phyloP scores from a whole-genome alignment of 2,329 filamentous ascomycete genomes.

The Epichloe uncinata region DNA sequence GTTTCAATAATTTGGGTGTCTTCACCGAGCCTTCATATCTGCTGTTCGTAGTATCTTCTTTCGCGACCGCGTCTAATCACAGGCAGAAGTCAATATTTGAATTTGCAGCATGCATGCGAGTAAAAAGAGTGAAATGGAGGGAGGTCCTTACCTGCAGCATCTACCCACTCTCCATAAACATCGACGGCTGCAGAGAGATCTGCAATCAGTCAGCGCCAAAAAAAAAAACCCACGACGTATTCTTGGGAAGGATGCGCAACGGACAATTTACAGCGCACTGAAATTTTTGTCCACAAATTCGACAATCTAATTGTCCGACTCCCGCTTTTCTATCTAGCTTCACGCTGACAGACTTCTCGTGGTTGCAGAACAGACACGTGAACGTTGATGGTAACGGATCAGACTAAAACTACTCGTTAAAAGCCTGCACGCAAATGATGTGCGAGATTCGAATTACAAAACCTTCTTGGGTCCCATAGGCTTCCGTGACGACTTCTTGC shows the following conservation, averaged over 20 bases:
- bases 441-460: constrained; percentile 9
- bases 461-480: constrained; percentile 75
- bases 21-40: constrained; percentile 16
- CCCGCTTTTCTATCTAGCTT: constrained; percentile 90
- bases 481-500: constrained; percentile 81
- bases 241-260: constrained; percentile 13
- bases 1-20: constrained; percentile 9
- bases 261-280: constrained; percentile 87
- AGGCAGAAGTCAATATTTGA: neutral
- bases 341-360: constrained; percentile 82
- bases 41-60: constrained; percentile 24
- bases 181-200: constrained; percentile 85
- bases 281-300: constrained; percentile 86
- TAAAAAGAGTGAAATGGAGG: neutral
- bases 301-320: constrained; percentile 75
- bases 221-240: neutral
- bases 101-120: neutral
- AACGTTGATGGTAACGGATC: constrained; percentile 73
- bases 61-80: constrained; percentile 34
- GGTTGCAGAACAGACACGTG: constrained; percentile 95
- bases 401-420: constrained; percentile 27
- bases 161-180: constrained; percentile 96
- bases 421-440: neutral
- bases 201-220: constrained; percentile 22
- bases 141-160: constrained; percentile 49